Evolutionary conservation across 2,329 filamentous ascomycete species (phyloP), one percentile per base, ranked within the genome.

Genomic region (Aspergillus sp.): DNA sequence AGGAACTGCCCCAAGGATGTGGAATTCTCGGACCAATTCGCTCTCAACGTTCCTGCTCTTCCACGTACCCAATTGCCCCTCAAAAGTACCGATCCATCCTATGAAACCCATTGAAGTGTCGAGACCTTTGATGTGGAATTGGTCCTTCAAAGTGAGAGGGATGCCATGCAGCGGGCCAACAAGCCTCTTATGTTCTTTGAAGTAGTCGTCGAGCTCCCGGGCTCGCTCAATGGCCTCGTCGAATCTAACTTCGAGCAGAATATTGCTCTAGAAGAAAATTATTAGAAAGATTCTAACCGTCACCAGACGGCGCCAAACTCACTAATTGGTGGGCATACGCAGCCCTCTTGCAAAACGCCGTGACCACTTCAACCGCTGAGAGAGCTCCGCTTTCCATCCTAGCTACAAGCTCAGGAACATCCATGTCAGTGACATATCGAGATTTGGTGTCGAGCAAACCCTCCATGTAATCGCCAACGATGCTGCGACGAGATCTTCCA

Each of bases 281-380:
- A 26, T 55, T 36, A 48, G 51, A 41, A 26, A 26, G 30, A 50
- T 49, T 15, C 45, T 30, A 50, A 8, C 42, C 38, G 38, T 45
- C 47, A n/a, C 17, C 34, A 32, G 36, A 49, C 30, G 38, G 47
- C 34, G 8, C 17, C 8, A 26, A 36, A 55, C 53, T 50, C 47
- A 55, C 53, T 36, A 55, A 44, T 45, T 55, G 53, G 43, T 55
- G 53, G 50, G 53, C 53, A 50, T 50, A 55, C 30, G 53, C 53
- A 30, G 53, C 53, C 53, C 53, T 48, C 41, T 55, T 55, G 53
- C 53, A 55, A 20, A 55, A 55, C 24, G 47, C 53, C 18, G 39
- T 55, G 24, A 55, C 53, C 39, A 55, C 53, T 15, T 55, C 53
- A 30, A 55, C 53, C 11, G 53, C 53, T 18, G 47, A 44, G n/a